Evolutionary conservation across 768 basidiomycete species (phyloP).

Genomic region (Tulasnella sp.): DNA sequence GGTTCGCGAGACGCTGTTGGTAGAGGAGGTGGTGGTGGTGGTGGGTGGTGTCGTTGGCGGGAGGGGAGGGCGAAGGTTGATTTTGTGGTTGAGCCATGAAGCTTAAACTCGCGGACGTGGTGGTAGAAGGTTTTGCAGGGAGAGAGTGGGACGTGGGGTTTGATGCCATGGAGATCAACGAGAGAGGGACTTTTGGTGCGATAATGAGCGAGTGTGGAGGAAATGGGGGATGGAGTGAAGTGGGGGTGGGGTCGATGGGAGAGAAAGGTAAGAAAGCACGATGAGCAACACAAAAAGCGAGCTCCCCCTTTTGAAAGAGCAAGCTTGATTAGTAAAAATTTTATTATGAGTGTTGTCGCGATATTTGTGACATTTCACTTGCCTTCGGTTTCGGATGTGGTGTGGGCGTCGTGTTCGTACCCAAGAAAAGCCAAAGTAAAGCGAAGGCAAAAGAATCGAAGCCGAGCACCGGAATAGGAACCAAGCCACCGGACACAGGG

Average conservation of each 20-base stretch:
- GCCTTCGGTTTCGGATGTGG: neutral
- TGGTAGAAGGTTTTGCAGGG: neutral
- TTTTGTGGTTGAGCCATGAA: neutral
- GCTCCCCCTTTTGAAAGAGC: neutral
- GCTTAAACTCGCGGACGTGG: neutral
- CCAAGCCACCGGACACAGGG: neutral
- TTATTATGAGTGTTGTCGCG: neutral
- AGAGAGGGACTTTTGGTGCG: neutral
- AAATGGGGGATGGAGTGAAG: neutral
- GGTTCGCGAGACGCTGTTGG: conserved; percentile 34
- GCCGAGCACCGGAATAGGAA: neutral
- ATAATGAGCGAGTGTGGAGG: neutral
- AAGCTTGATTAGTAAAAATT: neutral
- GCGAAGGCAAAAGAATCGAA: neutral
- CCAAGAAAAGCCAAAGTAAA: neutral
- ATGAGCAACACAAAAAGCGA: neutral
- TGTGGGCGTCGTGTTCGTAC: neutral
- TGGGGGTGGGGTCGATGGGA: neutral
- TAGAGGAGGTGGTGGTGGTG: neutral
- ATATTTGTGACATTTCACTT: neutral
- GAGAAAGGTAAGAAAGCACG: neutral
- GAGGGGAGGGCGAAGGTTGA: neutral
- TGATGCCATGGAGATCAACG: neutral
- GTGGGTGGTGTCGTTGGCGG: neutral
- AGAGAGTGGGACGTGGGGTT: neutral